These are phyloP conservation scores for Colletotrichum lindemuthianum DNA, from an alignment of 2,329 filamentous ascomycete species.

Conservation along the genomic window DNA sequence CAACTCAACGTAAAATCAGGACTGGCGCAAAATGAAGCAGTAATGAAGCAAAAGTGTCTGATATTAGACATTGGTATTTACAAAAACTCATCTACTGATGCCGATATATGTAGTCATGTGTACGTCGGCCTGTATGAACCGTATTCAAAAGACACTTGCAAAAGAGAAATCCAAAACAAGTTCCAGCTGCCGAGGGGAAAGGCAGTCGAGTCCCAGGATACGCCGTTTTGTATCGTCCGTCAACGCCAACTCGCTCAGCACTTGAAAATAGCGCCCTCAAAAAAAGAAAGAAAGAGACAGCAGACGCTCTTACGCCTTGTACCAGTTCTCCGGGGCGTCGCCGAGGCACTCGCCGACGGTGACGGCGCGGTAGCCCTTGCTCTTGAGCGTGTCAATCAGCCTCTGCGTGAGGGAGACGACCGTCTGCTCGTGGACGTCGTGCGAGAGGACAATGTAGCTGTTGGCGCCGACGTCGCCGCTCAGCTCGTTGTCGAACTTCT, in stretches of 20 bases:
- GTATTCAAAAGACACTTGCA: too few relatives aligned
- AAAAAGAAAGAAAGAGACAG: too few relatives aligned
- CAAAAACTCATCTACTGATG: not conserved
- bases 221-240: too few relatives aligned
- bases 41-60: not conserved
- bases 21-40: too few relatives aligned
- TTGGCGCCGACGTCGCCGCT: slow-evolving; percentile 35
- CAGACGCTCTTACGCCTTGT: slow-evolving; percentile 40
- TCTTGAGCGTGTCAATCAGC: slow-evolving; percentile 53
- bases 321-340: slow-evolving; percentile 61
- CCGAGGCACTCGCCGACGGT: slow-evolving; percentile 68
- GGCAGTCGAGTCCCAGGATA: too few relatives aligned
- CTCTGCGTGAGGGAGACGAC: slow-evolving; percentile 35
- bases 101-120: not conserved
- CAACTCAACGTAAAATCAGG: too few relatives aligned
- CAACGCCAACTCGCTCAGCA: too few relatives aligned
- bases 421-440: slow-evolving; percentile 59
- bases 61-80: slow-evolving; percentile 15
- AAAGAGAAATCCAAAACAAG: too few relatives aligned
- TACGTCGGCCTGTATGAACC: not conserved
- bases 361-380: slow-evolving; percentile 57
- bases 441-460: slow-evolving; percentile 61
- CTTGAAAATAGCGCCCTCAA: too few relatives aligned
- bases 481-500: slow-evolving; percentile 44
- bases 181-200: too few relatives aligned